Evolutionary conservation across 805 yeast species (phyloP).

Genomic region (Candida pseudoglaebosa): DNA sequence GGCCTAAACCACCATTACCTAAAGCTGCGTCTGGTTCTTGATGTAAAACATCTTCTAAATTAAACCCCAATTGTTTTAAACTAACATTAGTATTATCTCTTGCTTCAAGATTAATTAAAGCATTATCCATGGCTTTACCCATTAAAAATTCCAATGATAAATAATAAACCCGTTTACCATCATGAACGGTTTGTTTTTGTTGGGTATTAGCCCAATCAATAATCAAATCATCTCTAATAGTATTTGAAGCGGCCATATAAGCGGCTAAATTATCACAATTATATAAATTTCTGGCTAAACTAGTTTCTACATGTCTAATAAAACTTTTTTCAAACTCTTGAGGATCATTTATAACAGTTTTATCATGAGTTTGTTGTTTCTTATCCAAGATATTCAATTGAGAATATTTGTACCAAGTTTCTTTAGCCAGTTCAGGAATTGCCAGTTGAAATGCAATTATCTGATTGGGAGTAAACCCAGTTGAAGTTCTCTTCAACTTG

Average conservation of each 20-base stretch:
- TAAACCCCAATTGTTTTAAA: slow-evolving; percentile 73
- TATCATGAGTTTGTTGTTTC: slow-evolving; percentile 19
- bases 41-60: slow-evolving; percentile 76
- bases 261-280: slow-evolving; percentile 92
- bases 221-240: slow-evolving; percentile 74
- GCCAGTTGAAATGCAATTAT: slow-evolving; percentile 76
- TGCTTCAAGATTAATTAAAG: slow-evolving; percentile 73
- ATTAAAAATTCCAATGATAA: slow-evolving; percentile 82
- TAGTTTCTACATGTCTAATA: slow-evolving; percentile 84
- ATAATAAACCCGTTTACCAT: slow-evolving; percentile 83
- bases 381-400: slow-evolving; percentile 31
- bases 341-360: slow-evolving; percentile 19
- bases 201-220: slow-evolving; percentile 93
- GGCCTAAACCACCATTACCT: slow-evolving; percentile 94
- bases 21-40: slow-evolving; percentile 93
- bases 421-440: slow-evolving; percentile 75
- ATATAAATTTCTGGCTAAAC: slow-evolving; percentile 86
- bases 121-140: slow-evolving; percentile 96
- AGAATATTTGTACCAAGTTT: slow-evolving; percentile 70
- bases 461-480: slow-evolving; percentile 90
- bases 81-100: slow-evolving; percentile 51
- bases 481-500: slow-evolving; percentile 66
- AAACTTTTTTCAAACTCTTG: slow-evolving; percentile 65
- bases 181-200: slow-evolving; percentile 78
- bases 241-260: slow-evolving; percentile 79